Conservation (phyloP, 768 basidiomycete genomes). For the Hysterangium stoloniferum region DNA sequence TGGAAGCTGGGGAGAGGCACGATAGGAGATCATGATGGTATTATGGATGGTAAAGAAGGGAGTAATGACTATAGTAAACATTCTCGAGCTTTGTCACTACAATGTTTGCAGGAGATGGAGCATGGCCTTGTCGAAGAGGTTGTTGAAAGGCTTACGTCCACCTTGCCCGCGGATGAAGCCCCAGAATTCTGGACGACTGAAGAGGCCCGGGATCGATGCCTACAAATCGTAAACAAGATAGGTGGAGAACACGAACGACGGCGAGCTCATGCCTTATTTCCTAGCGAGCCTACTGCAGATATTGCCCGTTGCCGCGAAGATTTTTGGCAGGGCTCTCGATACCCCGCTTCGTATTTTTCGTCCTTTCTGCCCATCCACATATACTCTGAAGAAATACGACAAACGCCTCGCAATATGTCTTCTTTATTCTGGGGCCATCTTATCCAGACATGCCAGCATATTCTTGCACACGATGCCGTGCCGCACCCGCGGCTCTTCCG, state of each 20-base stretch:
- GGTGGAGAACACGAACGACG: slow-evolving; percentile 62
- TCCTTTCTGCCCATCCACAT: slow-evolving; percentile 50
- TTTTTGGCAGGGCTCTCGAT: slow-evolving; percentile 64
- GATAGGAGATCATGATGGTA: slow-evolving; percentile 13
- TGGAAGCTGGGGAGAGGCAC: slow-evolving; percentile 15
- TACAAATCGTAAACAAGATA: slow-evolving; percentile 74
- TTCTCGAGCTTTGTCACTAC: slow-evolving; percentile 61
- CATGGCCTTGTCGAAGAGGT: slow-evolving; percentile 30
- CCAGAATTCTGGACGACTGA: slow-evolving; percentile 75
- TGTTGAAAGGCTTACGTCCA: neutral
- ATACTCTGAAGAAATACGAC: slow-evolving; percentile 30
- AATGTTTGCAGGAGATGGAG: slow-evolving; percentile 69
- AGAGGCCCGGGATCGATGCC: slow-evolving; percentile 66
- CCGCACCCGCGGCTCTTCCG: slow-evolving; percentile 13
- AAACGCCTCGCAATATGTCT: neutral
- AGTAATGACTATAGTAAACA: slow-evolving; percentile 41
- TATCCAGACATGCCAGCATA: slow-evolving; percentile 42
- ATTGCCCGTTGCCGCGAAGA: slow-evolving; percentile 27
- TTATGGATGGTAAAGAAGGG: slow-evolving; percentile 13
- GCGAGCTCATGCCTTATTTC: slow-evolving; percentile 57
- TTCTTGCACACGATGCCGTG: slow-evolving; percentile 40
- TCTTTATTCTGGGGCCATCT: slow-evolving; percentile 40
- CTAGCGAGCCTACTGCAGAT: slow-evolving; percentile 15
- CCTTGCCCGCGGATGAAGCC: slow-evolving; percentile 6
- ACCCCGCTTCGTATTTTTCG: slow-evolving; percentile 40